Evolutionary conservation across 495 filamentous ascomycete genomes (phyloP).

Genomic region (Arthonia radiata): DNA sequence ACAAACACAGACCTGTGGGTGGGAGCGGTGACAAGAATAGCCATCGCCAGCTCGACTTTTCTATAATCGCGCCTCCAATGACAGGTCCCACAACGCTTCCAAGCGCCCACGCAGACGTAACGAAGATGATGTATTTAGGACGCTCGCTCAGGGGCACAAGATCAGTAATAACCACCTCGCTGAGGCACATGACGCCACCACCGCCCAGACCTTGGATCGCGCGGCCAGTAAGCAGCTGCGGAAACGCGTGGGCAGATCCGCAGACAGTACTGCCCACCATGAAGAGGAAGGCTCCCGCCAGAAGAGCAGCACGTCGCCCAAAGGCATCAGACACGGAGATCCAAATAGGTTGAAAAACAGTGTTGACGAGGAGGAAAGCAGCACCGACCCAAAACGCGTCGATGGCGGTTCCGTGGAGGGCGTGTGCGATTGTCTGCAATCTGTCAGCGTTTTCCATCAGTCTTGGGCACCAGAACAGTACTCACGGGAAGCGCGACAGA

Average conservation of each 20-base stretch:
- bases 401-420: conserved; percentile 23
- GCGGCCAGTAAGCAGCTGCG: conserved; percentile 35
- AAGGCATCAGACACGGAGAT: conserved; percentile 25
- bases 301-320: conserved; percentile 21
- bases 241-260: conserved; percentile 32
- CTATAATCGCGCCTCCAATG: conserved; percentile 1
- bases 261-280: conserved; percentile 32
- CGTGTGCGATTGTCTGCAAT: conserved; percentile 21
- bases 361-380: conserved; percentile 25
- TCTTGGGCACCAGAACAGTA: too few relatives aligned
- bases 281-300: conserved; percentile 26
- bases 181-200: conserved; percentile 37
- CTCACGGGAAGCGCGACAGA: too few relatives aligned
- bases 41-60: conserved; percentile 2
- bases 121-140: conserved; percentile 19
- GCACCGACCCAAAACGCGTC: conserved; percentile 31
- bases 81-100: conserved; percentile 18
- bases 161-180: conserved; percentile 42
- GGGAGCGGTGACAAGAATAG: too few relatives aligned
- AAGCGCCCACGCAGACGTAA: conserved; percentile 20
- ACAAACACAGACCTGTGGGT: too few relatives aligned
- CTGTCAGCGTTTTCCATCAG: too few relatives aligned
- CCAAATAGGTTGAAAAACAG: conserved; percentile 24
- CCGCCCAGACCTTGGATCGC: conserved; percentile 48
- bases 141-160: conserved; percentile 27